Conservation (phyloP, 73 alveolate genomes). For the Symbiodinium pilosum region DNA sequence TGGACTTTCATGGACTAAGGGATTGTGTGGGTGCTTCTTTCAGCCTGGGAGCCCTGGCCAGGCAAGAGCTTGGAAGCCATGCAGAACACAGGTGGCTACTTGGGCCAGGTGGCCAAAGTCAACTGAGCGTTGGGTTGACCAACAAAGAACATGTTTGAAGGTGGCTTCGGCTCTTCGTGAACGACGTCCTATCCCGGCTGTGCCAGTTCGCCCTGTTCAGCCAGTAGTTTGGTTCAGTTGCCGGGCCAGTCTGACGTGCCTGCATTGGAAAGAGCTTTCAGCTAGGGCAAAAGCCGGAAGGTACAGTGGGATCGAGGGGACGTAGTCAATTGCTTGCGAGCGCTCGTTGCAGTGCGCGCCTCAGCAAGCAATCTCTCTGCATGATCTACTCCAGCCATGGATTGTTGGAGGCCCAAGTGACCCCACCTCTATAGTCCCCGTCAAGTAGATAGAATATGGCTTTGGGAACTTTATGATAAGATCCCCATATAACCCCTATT, state of each 20-base stretch:
- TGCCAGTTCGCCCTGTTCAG: conserved; percentile 17
- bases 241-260: not conserved
- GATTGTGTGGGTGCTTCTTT: too few relatives aligned
- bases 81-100: conserved; percentile 26
- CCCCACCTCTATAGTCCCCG: too few relatives aligned
- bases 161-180: conserved; percentile 56
- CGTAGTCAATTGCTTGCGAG: conserved; percentile 38
- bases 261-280: not conserved
- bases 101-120: conserved; percentile 44
- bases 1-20: too few relatives aligned
- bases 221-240: not conserved
- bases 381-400: too few relatives aligned
- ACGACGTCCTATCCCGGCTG: conserved; percentile 53
- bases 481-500: too few relatives aligned
- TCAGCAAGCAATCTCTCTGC: too few relatives aligned
- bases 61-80: not conserved
- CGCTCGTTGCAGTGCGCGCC: conserved; percentile 12
- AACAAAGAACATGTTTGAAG: not conserved
- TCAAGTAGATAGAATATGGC: too few relatives aligned
- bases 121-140: too few relatives aligned
- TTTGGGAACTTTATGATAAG: not conserved
- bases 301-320: conserved; percentile 65
- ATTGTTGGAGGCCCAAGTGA: too few relatives aligned
- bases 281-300: not conserved
- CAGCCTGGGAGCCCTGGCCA: too few relatives aligned